These are phyloP conservation scores for Colletotrichum sp. DNA, from an alignment of 2,329 filamentous ascomycete species.

Conservation along the genomic window DNA sequence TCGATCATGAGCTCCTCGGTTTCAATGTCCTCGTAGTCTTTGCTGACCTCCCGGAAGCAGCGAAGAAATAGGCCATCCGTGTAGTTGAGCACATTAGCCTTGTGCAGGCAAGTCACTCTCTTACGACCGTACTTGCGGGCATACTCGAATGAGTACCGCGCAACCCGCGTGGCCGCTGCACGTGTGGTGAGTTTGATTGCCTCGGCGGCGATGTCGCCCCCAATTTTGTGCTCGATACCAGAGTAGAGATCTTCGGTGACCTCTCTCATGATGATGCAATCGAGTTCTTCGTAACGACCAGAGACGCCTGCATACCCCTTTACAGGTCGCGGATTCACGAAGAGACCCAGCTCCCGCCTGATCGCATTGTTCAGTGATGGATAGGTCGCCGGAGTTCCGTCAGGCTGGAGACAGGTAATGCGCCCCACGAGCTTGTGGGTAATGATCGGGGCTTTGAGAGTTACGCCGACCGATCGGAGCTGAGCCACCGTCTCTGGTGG, in stretches of 20 bases:
- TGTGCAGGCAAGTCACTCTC: slow-evolving; percentile 95
- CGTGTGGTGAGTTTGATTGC: slow-evolving; percentile 73
- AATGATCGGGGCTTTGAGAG: neutral
- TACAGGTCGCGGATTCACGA: neutral
- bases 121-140: neutral
- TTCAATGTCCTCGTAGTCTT: slow-evolving; percentile 44
- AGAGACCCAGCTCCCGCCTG: neutral
- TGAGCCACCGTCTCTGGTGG: neutral
- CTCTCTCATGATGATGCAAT: slow-evolving; percentile 97
- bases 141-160: neutral
- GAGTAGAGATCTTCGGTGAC: slow-evolving; percentile 99
- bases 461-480: neutral
- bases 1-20: slow-evolving; percentile 99
- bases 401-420: neutral
- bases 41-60: slow-evolving; percentile 69
- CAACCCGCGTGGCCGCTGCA: slow-evolving; percentile 24
- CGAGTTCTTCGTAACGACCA: slow-evolving; percentile 48
- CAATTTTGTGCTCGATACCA: slow-evolving; percentile 82
- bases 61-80: slow-evolving; percentile 77
- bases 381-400: neutral
- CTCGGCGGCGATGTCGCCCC: slow-evolving; percentile 77
- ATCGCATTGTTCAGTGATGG: neutral
- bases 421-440: neutral
- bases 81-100: slow-evolving; percentile 96
- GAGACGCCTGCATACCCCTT: neutral